Evolutionary conservation across 129 eudicot genomes (phyloP).

Genomic region (Tagetes erecta): DNA sequence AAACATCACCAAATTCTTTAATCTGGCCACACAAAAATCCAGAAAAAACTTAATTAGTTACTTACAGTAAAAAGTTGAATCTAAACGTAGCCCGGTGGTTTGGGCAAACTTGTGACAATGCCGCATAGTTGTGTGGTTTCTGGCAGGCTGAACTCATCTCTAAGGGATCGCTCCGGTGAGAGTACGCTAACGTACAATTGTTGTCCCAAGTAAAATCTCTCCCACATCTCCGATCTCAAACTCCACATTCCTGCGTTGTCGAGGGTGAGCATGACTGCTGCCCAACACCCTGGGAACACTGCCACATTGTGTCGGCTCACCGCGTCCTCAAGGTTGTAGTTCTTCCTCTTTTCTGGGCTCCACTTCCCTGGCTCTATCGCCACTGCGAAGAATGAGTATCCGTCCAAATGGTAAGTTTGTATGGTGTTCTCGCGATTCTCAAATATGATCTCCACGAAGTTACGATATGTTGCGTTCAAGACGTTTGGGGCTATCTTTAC

Average conservation of each 20-base stretch:
- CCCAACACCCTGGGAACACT: conserved; percentile 88
- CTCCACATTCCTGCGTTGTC: conserved; percentile 97
- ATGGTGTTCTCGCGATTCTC: conserved; percentile 77
- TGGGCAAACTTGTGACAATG: conserved; percentile 52
- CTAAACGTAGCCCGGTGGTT: conserved; percentile 53
- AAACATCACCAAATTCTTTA: conserved; percentile 2
- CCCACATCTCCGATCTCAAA: conserved; percentile 75
- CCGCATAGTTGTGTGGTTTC: conserved; percentile 59
- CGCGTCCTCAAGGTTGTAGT: conserved; percentile 75
- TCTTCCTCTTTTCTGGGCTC: conserved; percentile 79
- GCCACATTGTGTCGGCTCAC: conserved; percentile 82
- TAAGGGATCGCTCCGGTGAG: conserved; percentile 64
- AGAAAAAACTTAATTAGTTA: conserved; percentile 29
- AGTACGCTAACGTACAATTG: conserved; percentile 70
- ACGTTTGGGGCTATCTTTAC: conserved; percentile 59
- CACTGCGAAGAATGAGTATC: conserved; percentile 85
- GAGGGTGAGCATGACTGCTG: conserved; percentile 75
- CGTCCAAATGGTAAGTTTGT: conserved; percentile 66
- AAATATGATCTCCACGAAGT: conserved; percentile 75
- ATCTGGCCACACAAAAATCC: conserved; percentile 28
- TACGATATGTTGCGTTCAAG: conserved; percentile 61
- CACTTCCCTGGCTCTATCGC: conserved; percentile 78
- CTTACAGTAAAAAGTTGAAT: conserved; percentile 31
- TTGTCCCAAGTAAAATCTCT: conserved; percentile 74
- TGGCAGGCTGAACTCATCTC: conserved; percentile 76